phyloP scores from a whole-genome alignment of 2,329 filamentous ascomycete genomes.

The Mycocentrospora acerina region DNA sequence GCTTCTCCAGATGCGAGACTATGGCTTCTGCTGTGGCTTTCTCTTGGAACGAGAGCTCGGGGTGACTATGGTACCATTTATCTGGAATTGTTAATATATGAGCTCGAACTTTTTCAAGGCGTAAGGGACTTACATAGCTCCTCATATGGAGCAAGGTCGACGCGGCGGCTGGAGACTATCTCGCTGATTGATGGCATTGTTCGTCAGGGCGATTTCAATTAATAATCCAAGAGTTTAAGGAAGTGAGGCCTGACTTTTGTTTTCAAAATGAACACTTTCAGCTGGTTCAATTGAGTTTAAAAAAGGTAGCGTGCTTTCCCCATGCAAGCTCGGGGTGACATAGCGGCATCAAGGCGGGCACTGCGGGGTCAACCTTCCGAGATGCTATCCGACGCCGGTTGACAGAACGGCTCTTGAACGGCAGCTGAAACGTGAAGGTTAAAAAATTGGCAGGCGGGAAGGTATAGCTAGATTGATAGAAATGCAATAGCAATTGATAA shows the following conservation, averaged over 20 bases:
- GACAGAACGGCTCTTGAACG: neutral
- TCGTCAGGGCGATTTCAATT: too few relatives aligned
- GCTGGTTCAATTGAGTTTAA: too few relatives aligned
- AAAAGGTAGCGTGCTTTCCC: too few relatives aligned
- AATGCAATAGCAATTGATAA: too few relatives aligned
- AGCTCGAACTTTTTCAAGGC: neutral
- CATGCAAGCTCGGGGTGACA: too few relatives aligned
- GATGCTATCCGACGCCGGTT: neutral
- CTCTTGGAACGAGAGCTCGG: slow-evolving; percentile 42
- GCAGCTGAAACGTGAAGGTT: too few relatives aligned
- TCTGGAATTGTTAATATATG: slow-evolving; percentile 16
- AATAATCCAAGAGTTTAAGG: too few relatives aligned
- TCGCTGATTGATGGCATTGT: slow-evolving; percentile 34
- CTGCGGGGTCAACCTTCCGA: neutral
- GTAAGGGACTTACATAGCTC: slow-evolving; percentile 31
- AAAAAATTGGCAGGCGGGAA: too few relatives aligned
- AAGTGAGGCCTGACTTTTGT: too few relatives aligned
- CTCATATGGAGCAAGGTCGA: slow-evolving; percentile 32
- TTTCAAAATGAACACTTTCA: too few relatives aligned
- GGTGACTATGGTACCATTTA: slow-evolving; percentile 38
- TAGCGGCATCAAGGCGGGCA: neutral
- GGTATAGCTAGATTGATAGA: too few relatives aligned
- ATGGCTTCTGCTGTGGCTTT: slow-evolving; percentile 35
- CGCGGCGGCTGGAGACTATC: slow-evolving; percentile 25
- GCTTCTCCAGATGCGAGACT: slow-evolving; percentile 24